phyloP scores from a whole-genome alignment of 371 early-diverging fungal species.

The Amoeboradix gromovi region DNA sequence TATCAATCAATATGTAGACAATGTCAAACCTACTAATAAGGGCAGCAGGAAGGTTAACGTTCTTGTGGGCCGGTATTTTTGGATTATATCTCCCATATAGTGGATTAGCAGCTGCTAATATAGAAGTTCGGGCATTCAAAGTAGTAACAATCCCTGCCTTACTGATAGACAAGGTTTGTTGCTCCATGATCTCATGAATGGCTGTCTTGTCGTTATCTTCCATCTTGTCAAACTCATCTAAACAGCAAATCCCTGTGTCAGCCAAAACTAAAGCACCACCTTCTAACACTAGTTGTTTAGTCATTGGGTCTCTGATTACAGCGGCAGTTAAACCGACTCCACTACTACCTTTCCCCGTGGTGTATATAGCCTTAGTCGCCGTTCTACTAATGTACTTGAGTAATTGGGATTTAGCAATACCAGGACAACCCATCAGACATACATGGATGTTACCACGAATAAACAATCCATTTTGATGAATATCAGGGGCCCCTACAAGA shows the following conservation, averaged over 20 bases:
- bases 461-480: conserved; percentile 4
- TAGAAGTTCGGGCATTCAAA: conserved; percentile 90
- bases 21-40: conserved; percentile 91
- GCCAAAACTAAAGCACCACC: conserved; percentile 94
- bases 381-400: conserved; percentile 84
- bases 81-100: conserved; percentile 79
- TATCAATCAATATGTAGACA: conserved; percentile 69
- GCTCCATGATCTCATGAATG: conserved; percentile 99
- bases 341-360: conserved; percentile 92
- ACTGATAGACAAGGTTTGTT: conserved; percentile 95
- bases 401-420: conserved; percentile 94
- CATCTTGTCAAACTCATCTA: conserved; percentile 99
- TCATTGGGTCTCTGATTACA: conserved; percentile 90
- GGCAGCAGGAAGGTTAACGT: conserved; percentile 85
- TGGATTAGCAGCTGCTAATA: conserved; percentile 93
- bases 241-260: conserved; percentile 96
- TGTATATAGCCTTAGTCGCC: conserved; percentile 92
- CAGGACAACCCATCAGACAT: conserved; percentile 95
- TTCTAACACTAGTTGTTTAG: conserved; percentile 84
- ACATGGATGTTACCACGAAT: conserved; percentile 79
- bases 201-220: conserved; percentile 78
- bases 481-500: no score
- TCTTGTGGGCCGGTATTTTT: conserved; percentile 58
- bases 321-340: conserved; percentile 98
- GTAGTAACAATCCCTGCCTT: conserved; percentile 99